Base-by-base conservation (phyloP, 768 basidiomycete species). In the Amanita molliuscula region DNA sequence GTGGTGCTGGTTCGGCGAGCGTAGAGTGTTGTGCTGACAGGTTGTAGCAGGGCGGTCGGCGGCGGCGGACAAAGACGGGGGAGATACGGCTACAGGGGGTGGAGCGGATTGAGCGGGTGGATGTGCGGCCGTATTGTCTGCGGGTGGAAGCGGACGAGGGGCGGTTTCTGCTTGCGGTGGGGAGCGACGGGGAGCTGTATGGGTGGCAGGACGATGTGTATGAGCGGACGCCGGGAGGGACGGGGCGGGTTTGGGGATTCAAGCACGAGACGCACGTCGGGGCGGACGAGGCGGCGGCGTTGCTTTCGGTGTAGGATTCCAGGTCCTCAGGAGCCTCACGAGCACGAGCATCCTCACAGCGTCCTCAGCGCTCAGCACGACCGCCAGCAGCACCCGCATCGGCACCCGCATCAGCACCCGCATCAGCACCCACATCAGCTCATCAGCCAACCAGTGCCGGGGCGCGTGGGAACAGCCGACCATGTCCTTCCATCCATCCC, bases 1-100 rank as follows among this genome's bases (percentile, higher is more conserved):
- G 88, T 62, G 3, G 10, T 8, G 4, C 23, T 23, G 4, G 23
- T 4, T 2, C 23, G 23, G 58, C 93, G 96, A 77, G 94, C 93
- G 60, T 57, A 88, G 62, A 3, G 10, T 8, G 13, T 20, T 23
- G 16, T 21, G n/a, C 16, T 10, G 16, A 16, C 18, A 13, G 38
- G 10, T 40, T 43, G 29, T 5, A 23, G 33, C 35, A 16, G 9
- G 20, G 23, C 11, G n/a, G 13, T 3, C 37, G 5, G 5, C 40
- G 9, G 35, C 35, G 16, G 3, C 15, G 40, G 28, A n/a, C 29
- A 21, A 41, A 49, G n/a, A 11, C 16, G 16, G 40, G 25, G 9
- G 40, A 34, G 18, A 66, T 70, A 25, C 59, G 60, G 1, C 60
- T 71, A 26, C 56, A 58, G 45, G 64, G 63, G 47, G 64, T 73